These are phyloP conservation scores for Rhodofomes roseus DNA, from an alignment of 1,284 basidiomycete species.

Conservation along the genomic window DNA sequence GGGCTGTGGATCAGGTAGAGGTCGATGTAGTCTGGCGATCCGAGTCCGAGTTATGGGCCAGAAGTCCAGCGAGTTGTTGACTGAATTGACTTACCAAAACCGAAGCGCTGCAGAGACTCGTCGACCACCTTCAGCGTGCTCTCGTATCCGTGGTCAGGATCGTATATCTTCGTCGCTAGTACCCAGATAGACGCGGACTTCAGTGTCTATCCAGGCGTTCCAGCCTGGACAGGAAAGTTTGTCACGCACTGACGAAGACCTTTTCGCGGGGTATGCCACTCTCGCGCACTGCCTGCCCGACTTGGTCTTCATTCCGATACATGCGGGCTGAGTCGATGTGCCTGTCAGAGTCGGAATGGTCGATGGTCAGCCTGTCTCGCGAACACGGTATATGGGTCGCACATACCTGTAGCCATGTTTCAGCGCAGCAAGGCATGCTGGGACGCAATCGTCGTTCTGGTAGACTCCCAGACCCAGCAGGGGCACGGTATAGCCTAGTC, in stretches of 20 bases:
- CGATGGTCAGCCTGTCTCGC: not conserved
- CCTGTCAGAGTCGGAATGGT: slow-evolving; percentile 25
- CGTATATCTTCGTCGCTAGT: slow-evolving; percentile 18
- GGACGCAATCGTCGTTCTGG: slow-evolving; percentile 55
- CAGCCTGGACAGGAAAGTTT: not conserved
- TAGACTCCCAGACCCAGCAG: slow-evolving; percentile 80
- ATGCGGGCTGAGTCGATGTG: slow-evolving; percentile 70
- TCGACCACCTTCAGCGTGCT: slow-evolving; percentile 15
- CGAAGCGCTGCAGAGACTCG: slow-evolving; percentile 17
- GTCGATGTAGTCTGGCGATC: slow-evolving; percentile 46
- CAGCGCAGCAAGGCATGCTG: slow-evolving; percentile 62
- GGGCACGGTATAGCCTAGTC: slow-evolving; percentile 54
- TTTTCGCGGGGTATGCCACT: slow-evolving; percentile 49
- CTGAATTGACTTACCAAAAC: slow-evolving; percentile 13
- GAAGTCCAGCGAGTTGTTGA: not conserved
- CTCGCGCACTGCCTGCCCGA: slow-evolving; percentile 53
- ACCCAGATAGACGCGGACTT: too few relatives aligned
- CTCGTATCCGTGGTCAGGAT: slow-evolving; percentile 18
- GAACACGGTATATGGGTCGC: too few relatives aligned
- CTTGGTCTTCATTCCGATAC: slow-evolving; percentile 70
- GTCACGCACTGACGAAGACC: slow-evolving; percentile 63
- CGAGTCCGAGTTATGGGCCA: not conserved
- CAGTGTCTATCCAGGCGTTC: too few relatives aligned
- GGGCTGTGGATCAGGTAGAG: slow-evolving; percentile 60
- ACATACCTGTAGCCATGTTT: slow-evolving; percentile 47